phyloP scores from a whole-genome alignment of 306 rosid genomes.

The Prunus salicina region DNA sequence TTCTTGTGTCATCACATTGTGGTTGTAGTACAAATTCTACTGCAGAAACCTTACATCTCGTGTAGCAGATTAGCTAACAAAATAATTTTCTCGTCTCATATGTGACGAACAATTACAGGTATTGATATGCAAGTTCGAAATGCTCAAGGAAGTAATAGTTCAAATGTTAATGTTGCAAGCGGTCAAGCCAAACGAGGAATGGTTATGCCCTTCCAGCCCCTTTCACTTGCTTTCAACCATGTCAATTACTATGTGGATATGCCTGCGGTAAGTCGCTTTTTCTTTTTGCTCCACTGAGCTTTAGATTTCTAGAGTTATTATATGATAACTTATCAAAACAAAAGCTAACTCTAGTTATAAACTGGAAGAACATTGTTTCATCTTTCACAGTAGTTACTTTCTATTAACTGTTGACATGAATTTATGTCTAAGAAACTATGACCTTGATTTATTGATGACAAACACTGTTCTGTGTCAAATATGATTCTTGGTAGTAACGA shows the following conservation, averaged over 20 bases:
- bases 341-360: background rate
- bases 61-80: background rate
- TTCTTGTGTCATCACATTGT: background rate
- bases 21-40: background rate
- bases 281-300: background rate
- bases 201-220: constrained; percentile 35
- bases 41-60: background rate
- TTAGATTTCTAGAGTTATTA: background rate
- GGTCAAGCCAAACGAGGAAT: constrained; percentile 23
- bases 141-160: constrained; percentile 1
- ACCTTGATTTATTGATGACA: background rate
- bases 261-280: constrained; percentile 19
- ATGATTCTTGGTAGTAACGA: background rate
- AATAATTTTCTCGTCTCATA: background rate
- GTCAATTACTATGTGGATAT: constrained; percentile 38
- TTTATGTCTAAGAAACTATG: background rate
- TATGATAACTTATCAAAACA: background rate
- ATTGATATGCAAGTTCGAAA: constrained; percentile 30
- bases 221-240: constrained; percentile 35
- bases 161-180: background rate
- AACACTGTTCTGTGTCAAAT: background rate
- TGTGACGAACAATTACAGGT: background rate
- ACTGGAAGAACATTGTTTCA: background rate
- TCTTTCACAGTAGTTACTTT: background rate
- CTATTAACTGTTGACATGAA: background rate